Conservation (phyloP, 441 rosid species). For the Populus hybrid region DNA sequence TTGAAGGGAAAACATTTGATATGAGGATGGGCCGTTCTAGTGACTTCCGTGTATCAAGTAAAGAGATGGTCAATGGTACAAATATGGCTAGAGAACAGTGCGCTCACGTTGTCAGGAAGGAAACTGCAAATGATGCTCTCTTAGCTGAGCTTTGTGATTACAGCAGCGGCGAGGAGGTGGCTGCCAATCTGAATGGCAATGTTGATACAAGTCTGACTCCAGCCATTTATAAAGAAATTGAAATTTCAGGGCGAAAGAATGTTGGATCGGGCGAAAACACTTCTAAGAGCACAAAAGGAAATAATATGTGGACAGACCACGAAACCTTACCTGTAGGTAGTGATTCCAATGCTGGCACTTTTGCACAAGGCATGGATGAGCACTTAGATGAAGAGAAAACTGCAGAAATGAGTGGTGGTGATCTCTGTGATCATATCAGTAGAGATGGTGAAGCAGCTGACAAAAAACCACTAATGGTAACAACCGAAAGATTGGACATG, state of each 20-base stretch:
- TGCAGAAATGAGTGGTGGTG: not conserved
- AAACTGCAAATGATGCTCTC: not conserved
- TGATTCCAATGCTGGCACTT: not conserved
- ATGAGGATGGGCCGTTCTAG: not conserved
- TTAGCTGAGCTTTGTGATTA: constrained; percentile 7
- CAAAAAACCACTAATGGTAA: not conserved
- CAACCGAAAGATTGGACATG: not conserved
- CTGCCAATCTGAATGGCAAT: constrained; percentile 9
- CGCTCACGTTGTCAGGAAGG: constrained; percentile 1
- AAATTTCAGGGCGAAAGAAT: not conserved
- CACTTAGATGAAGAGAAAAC: constrained; percentile 5
- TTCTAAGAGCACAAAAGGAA: not conserved
- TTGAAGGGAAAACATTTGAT: not conserved
- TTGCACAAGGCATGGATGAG: not conserved
- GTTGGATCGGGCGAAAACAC: not conserved
- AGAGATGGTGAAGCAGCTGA: not conserved
- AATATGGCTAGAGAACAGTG: not conserved
- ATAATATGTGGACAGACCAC: constrained; percentile 1
- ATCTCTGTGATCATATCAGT: not conserved
- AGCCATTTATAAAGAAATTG: constrained; percentile 1
- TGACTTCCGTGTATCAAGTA: not conserved
- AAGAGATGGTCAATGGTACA: not conserved
- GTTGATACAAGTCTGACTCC: constrained; percentile 1
- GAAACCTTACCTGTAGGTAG: not conserved
- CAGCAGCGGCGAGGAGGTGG: constrained; percentile 10